These are phyloP conservation scores for Cryptococcus depauperatus DNA, from an alignment of 1,284 basidiomycete species.

Conservation along the genomic window DNA sequence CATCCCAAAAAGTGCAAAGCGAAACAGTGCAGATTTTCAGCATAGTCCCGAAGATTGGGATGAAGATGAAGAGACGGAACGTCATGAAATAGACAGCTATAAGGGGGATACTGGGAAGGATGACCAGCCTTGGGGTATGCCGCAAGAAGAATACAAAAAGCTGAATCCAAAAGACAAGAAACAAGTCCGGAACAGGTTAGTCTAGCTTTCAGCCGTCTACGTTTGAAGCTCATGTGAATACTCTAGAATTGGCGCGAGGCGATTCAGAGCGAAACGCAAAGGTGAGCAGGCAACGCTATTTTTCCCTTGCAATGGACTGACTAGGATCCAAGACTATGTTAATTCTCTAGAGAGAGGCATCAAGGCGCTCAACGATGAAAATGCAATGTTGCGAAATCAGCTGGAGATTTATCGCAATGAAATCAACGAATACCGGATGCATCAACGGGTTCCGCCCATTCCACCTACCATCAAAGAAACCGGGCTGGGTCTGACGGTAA, in stretches of 20 bases:
- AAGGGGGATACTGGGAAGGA: conserved; percentile 7
- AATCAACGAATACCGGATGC: conserved; percentile 28
- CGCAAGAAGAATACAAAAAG: conserved; percentile 38
- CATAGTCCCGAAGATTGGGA: conserved; percentile 12
- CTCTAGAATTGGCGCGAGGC: conserved; percentile 30
- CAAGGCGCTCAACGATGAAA: conserved; percentile 18
- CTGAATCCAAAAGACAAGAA: conserved; percentile 40
- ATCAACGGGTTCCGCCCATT: conserved; percentile 18
- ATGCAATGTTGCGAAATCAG: conserved; percentile 16
- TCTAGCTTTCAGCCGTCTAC: not conserved
- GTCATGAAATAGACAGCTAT: conserved; percentile 2
- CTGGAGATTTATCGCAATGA: conserved; percentile 21
- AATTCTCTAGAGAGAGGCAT: conserved; percentile 16
- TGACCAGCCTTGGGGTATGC: conserved; percentile 41
- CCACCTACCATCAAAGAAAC: conserved; percentile 1
- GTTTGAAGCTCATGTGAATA: not conserved
- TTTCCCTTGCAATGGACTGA: not conserved
- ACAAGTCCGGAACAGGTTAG: conserved; percentile 37
- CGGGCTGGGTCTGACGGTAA: conserved; percentile 14
- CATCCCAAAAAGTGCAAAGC: conserved; percentile 7
- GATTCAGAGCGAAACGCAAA: conserved; percentile 41
- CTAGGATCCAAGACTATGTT: conserved; percentile 21
- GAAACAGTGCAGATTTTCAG: conserved; percentile 11
- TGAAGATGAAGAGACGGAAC: conserved; percentile 2
- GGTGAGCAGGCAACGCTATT: conserved; percentile 28